Evolutionary conservation across 2,329 filamentous ascomycete genomes (phyloP), one percentile per base, ranked within the genome.

Genomic region (Coniochaeta hoffmannii): DNA sequence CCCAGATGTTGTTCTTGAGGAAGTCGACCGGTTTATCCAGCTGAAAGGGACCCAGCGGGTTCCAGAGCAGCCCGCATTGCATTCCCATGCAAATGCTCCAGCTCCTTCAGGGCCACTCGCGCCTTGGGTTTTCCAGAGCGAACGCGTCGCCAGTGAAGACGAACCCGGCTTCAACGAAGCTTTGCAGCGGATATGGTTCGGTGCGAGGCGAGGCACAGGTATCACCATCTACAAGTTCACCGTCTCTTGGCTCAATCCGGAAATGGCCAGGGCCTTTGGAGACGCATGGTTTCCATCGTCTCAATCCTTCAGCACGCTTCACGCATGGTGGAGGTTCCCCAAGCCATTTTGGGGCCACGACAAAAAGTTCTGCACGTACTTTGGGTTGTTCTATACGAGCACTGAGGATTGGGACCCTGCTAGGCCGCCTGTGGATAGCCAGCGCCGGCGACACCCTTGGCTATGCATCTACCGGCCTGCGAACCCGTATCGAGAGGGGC

Each of bases 371-470:
- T 73, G 73, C 38, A 73, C 72, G 1, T 75, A 71, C 57, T 55
- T 69, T 1, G 78, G 75, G 0, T 61, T 83, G 6, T 83, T 82
- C 60, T 80, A 80, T 60, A 81, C 77, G 0, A 66, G 72, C 15
- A 69, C 72, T 8, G 70, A 67, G 12, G 63, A 66, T 1, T 75
- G 71, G 71, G 65, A 72, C 38, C 57, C 63, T 1, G 51, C 19
- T 54, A 0, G 60, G 52, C 9, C 60, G 58, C n/a, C 60, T 61
- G 0, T 55, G n/a, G n/a, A n/a, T 54, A 11, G 58, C 61, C 1
- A 46, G 15, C 63, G 60, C 9, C 55, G 59, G 31, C 71, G 74
- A 10, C 73, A 76, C 46, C 77, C 81, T 0, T 85, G 80, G 80
- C 59, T 83, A 32, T 77, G 69, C 0, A 61, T 80, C 14, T 73